phyloP scores from a whole-genome alignment of 495 filamentous ascomycete species.

The Penicillium psychrofluorescens region DNA sequence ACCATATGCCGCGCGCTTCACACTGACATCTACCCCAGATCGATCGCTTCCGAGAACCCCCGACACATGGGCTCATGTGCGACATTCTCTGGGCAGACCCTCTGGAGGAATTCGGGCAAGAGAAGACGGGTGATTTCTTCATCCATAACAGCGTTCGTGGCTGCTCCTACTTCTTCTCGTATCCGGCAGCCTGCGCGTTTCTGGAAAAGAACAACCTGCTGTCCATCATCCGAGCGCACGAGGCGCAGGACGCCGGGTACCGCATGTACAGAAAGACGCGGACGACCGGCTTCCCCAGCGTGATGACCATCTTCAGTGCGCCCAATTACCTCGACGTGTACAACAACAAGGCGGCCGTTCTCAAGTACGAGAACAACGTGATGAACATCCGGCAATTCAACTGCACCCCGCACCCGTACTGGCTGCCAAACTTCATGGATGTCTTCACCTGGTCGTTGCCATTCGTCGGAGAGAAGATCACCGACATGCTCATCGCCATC shows the following conservation, averaged over 20 bases:
- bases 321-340: conserved; percentile 99
- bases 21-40: conserved; percentile 49
- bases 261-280: conserved; percentile 98
- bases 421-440: conserved; percentile 99
- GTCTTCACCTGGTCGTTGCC: conserved; percentile 99
- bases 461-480: conserved; percentile 98
- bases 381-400: conserved; percentile 99
- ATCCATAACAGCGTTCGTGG: conserved; percentile 97
- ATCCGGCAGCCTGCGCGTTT: conserved; percentile 96
- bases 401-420: conserved; percentile 98
- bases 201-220: conserved; percentile 98
- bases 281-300: conserved; percentile 95
- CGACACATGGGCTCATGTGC: conserved; percentile 96
- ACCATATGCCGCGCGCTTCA: neutral
- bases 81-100: conserved; percentile 99
- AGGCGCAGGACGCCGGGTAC: conserved; percentile 97
- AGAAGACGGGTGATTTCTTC: conserved; percentile 95
- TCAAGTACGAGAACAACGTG: conserved; percentile 99
- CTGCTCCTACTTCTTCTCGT: conserved; percentile 99
- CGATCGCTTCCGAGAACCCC: conserved; percentile 94
- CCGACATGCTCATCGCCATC: conserved; percentile 98
- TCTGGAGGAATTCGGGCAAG: conserved; percentile 97
- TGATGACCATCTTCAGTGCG: conserved; percentile 99
- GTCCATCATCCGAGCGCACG: conserved; percentile 96
- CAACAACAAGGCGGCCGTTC: conserved; percentile 98